A percentile compares a stretch with the other conserved stretches of the same genome.
Conservation (phyloP, 2,329 filamentous ascomycete species). For the Beauveria pseudobassiana region DNA sequence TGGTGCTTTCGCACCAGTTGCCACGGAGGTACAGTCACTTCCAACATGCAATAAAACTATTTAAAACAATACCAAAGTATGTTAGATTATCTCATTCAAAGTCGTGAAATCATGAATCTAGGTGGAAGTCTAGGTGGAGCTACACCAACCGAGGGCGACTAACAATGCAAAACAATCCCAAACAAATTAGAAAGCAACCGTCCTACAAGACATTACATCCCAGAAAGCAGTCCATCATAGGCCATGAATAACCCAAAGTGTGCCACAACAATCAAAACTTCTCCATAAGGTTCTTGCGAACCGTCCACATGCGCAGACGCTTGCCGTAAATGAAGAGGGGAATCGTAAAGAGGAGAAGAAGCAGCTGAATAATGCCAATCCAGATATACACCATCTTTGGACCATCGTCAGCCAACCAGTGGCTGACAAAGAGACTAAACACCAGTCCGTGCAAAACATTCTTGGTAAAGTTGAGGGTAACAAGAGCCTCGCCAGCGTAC, state of each 20-base stretch:
- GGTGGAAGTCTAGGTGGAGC: neutral
- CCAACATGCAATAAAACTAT: no score
- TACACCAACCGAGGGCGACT: neutral
- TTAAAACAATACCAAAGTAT: neutral
- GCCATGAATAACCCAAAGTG: neutral
- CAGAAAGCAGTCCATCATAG: neutral
- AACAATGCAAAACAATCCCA: neutral
- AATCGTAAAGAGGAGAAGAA: slow-evolving; percentile 64
- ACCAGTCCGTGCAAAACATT: slow-evolving; percentile 87
- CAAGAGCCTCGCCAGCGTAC: slow-evolving; percentile 88
- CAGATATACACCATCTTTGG: slow-evolving; percentile 72
- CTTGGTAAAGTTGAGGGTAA: slow-evolving; percentile 91
- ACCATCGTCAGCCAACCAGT: slow-evolving; percentile 72
- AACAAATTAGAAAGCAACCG: neutral
- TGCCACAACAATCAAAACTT: slow-evolving; percentile 37
- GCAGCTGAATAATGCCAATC: slow-evolving; percentile 79
- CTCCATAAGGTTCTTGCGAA: slow-evolving; percentile 79
- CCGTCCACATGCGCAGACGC: slow-evolving; percentile 88
- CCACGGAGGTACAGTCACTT: neutral
- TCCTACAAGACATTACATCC: neutral
- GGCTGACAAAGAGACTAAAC: slow-evolving; percentile 80
- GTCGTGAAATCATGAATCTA: neutral
- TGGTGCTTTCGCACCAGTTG: neutral
- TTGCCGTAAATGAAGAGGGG: slow-evolving; percentile 96
- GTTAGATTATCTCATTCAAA: neutral